phyloP scores from a whole-genome alignment of 108 stramenopile species.

The Skeletonema costatum region DNA sequence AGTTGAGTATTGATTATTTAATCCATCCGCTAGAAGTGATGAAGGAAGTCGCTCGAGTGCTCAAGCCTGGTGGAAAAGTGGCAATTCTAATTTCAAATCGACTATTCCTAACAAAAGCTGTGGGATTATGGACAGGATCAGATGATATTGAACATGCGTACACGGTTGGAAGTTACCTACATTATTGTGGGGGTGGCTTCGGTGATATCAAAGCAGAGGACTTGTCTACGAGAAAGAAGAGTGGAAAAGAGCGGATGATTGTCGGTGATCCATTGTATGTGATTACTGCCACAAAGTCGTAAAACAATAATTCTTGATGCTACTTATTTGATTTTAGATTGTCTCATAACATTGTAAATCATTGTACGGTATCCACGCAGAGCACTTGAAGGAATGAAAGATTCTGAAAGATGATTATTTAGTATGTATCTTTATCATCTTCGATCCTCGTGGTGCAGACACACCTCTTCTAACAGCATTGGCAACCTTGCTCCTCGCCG shows the following conservation, averaged over 20 bases:
- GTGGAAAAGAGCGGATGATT: constrained; percentile 58
- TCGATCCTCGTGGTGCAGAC: constrained; percentile 82
- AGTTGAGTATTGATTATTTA: constrained; percentile 94
- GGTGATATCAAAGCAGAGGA: constrained; percentile 72
- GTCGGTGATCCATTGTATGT: constrained; percentile 86
- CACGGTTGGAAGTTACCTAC: constrained; percentile 74
- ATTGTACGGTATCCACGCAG: neutral
- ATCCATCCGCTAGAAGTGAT: constrained; percentile 84
- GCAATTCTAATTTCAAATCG: constrained; percentile 94
- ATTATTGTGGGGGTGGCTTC: constrained; percentile 59
- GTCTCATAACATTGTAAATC: neutral
- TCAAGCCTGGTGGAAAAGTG: constrained; percentile 70
- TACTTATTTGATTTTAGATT: no score
- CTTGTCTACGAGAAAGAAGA: constrained; percentile 64
- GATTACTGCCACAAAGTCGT: constrained; percentile 64
- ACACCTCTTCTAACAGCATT: constrained; percentile 88
- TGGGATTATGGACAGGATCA: constrained; percentile 82
- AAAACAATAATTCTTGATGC: neutral
- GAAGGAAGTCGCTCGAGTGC: constrained; percentile 80
- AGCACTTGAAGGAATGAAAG: neutral
- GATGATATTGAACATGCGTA: constrained; percentile 95
- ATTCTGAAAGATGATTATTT: constrained; percentile 11
- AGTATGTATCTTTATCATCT: constrained; percentile 83
- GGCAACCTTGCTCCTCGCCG: constrained; percentile 82
- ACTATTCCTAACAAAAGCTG: constrained; percentile 88